Base-by-base conservation (phyloP, 2,329 filamentous ascomycete genomes). In the Nemania sp. region DNA sequence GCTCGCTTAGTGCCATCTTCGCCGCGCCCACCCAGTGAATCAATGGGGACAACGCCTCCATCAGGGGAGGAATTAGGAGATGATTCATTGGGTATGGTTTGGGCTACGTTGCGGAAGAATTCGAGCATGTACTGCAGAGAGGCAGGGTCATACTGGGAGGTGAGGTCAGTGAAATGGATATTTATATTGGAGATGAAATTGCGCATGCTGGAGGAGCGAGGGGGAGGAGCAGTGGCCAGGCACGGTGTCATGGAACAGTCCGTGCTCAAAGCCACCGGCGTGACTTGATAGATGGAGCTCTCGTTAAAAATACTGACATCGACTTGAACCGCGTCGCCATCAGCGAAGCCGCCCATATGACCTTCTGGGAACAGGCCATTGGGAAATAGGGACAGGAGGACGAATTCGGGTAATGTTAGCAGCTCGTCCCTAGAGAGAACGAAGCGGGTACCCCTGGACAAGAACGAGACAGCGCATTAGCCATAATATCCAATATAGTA, bases 51-150 rank as follows among this genome's bases (percentile, higher is more conserved):
- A 40, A 79, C 83, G 64, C 76, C 80, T 57, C 82, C 76, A 57
- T 90, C 84, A 59, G 83, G 80, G 2, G 84, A 83, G 30, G 82
- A 76, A 52, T 80, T 83, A 28, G 87, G 84, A 47, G 89, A 90
- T 24, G 82, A 77, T 59, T 90, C 85, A 36, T 84, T 81, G 8
- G 90, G 91, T 63, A 99, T 97, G n/a, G 92, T 94, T 73, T 97
- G 91, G 49, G 94, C 94, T 60, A 99, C 93, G 62, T 87, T 86
- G 61, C 94, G 89, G 79, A 99, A 99, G 75, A 99, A 99, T 67
- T 97, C 93, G 61, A 99, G 84, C 94, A 99, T 99, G 77, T 97
- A 99, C 75, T 97, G 91, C 50, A 99, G 83, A 42, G 93, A 97
- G 48, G 87, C 86, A 20, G 94, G 93, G 73, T 99, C 94, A 76